Evolutionary conservation across 1,139 yeast species (phyloP), one percentile per base, ranked within the genome.

Genomic region (Pichia norvegensis): DNA sequence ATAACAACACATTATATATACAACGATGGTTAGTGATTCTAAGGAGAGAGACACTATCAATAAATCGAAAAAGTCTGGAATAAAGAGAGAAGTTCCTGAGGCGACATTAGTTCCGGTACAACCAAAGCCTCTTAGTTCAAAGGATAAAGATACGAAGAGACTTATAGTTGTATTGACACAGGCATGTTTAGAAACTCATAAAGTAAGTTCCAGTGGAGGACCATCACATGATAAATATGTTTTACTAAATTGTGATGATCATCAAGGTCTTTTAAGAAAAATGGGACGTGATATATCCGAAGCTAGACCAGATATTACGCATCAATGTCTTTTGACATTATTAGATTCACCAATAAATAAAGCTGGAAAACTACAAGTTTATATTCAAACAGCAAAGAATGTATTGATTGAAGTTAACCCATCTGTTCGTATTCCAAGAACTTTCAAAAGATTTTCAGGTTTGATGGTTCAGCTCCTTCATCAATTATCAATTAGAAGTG

Each of bases 211-310:
- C 4, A 77, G 79, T 20, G 80, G 86, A 11, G 78, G 82, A 9
- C 76, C 85, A 25, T 88, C 90, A 44, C 95, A 95, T 45, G 97
- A 90, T 63, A 85, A 92, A 64, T 92, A 84, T 61, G 97, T 95
- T 0, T 70, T 92, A 52, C 73, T 92, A 58, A 92, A 92, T 69
- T 92, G 98, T 72, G 98, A 92, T 66, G 98, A 92, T 65, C 98
- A 92, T 65, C 98, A 92, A 69, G 97, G 97, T 16, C 73, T 92
- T 47, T 72, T 92, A 58, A 84, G 94, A 66, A 90, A 88, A 64
- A 87, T 90, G 95, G 95, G 95, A 41, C 77, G 97, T 62, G 97
- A 92, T 64, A 92, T 92, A 55, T 90, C 96, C 40, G 98, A 92
- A 64, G 97, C 97, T 6, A 79, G 98, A 66, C 98, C 98, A 20